Conservation (phyloP, 139 green algal genomes). For the Spirogloea muscicola region DNA sequence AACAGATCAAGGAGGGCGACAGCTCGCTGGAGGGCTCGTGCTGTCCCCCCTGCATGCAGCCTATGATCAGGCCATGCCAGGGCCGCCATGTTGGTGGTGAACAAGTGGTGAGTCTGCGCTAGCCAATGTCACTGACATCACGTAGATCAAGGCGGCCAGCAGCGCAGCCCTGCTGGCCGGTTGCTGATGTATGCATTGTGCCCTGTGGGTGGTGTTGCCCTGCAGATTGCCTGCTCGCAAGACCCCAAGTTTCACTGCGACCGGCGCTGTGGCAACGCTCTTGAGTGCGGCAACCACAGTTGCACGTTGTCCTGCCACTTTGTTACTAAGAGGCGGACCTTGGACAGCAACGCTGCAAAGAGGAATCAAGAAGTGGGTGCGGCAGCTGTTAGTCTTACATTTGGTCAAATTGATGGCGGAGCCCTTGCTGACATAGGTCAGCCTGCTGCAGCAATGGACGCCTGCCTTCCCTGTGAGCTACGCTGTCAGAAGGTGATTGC, state of each 20-base stretch:
- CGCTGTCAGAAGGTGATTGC: conserved; percentile 6
- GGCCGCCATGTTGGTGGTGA: neutral
- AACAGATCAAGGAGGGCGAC: conserved; percentile 14
- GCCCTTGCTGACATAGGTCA: neutral
- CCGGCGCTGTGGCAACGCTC: conserved; percentile 31
- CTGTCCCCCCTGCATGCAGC: conserved; percentile 18
- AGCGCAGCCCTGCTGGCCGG: neutral
- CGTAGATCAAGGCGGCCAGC: neutral
- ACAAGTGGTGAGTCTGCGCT: neutral
- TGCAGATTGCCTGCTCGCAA: conserved; percentile 16
- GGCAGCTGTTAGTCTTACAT: too few relatives aligned
- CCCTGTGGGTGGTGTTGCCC: neutral
- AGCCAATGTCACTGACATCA: neutral
- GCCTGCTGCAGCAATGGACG: neutral
- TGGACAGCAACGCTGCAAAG: neutral
- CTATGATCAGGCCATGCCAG: neutral
- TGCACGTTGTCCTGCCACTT: conserved; percentile 32
- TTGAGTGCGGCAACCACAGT: conserved; percentile 40
- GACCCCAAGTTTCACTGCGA: conserved; percentile 23
- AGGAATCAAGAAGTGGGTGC: neutral
- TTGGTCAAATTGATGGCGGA: neutral
- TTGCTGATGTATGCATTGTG: neutral
- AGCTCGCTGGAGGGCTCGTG: conserved; percentile 4
- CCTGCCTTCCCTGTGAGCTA: conserved; percentile 1
- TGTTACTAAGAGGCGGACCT: conserved; percentile 1